These are phyloP conservation scores for Phoma sp. DNA, from an alignment of 2,329 filamentous ascomycete genomes.

Conservation along the genomic window DNA sequence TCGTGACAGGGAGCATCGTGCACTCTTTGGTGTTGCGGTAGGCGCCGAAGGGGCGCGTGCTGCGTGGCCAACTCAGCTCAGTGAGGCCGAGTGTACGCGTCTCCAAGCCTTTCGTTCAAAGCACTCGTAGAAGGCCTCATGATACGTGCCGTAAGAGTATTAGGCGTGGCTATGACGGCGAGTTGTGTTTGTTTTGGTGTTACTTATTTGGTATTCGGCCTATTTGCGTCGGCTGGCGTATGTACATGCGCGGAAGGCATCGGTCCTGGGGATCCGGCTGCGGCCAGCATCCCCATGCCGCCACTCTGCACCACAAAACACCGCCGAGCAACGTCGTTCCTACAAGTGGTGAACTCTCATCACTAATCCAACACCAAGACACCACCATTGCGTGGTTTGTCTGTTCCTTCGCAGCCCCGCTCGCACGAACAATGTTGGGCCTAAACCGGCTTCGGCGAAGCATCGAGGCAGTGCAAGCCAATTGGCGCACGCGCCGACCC, in stretches of 20 bases:
- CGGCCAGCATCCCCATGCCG: slow-evolving; percentile 2
- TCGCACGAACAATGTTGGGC: slow-evolving; percentile 8
- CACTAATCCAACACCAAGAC: neutral
- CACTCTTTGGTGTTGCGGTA: neutral
- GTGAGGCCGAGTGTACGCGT: slow-evolving; percentile 1
- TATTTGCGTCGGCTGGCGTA: neutral
- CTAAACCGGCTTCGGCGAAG: slow-evolving; percentile 9
- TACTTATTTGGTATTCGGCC: neutral
- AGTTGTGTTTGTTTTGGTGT: neutral
- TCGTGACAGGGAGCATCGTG: slow-evolving; percentile 1
- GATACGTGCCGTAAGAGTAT: too few species aligned
- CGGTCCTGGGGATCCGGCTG: slow-evolving; percentile 5
- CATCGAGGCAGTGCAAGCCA: slow-evolving; percentile 16
- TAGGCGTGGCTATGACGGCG: neutral
- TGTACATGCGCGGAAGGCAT: neutral
- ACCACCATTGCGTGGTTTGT: neutral
- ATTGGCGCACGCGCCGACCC: slow-evolving; percentile 13
- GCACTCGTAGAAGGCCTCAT: neutral
- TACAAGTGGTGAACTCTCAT: neutral
- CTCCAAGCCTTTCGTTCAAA: neutral
- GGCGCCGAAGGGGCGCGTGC: neutral
- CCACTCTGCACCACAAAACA: slow-evolving; percentile 1
- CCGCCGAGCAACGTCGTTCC: neutral
- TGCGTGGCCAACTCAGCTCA: neutral
- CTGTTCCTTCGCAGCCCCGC: neutral